Evolutionary conservation across 371 early-diverging fungal species (phyloP).

Genomic region (Dinochytrium kinnereticum): DNA sequence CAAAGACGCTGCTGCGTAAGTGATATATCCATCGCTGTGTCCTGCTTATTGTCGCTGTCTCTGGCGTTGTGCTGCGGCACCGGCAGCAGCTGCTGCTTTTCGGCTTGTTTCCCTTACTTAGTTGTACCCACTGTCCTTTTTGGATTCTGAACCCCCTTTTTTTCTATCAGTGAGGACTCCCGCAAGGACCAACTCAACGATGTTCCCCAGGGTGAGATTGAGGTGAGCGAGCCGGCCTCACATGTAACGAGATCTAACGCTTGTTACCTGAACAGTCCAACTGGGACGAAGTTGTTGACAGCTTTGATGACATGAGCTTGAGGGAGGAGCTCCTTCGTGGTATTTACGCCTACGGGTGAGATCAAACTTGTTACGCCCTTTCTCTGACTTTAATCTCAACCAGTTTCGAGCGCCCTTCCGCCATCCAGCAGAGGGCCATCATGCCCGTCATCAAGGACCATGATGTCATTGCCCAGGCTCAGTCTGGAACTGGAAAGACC

Average conservation of each 20-base stretch:
- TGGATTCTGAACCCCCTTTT: not conserved
- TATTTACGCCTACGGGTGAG: conserved; percentile 93
- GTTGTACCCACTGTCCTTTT: too few species aligned
- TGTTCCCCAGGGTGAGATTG: conserved; percentile 37
- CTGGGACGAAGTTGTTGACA: conserved; percentile 71
- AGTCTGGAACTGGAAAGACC: conserved; percentile 99
- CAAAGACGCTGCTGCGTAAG: conserved; percentile 19
- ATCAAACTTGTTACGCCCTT: not conserved
- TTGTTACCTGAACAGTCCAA: conserved; percentile 24
- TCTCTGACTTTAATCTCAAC: not conserved
- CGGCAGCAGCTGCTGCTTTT: too few species aligned
- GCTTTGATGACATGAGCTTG: conserved; percentile 91
- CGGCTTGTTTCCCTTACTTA: too few species aligned
- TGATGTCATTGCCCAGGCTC: conserved; percentile 98
- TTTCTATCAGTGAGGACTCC: not conserved
- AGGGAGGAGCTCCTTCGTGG: conserved; percentile 96
- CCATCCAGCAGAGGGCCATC: conserved; percentile 98
- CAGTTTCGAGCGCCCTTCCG: conserved; percentile 86
- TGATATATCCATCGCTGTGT: not conserved
- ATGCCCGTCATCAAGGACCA: conserved; percentile 89
- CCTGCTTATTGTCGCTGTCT: not conserved
- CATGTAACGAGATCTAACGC: too few species aligned
- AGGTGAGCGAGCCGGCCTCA: conserved; percentile 7
- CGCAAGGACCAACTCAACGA: conserved; percentile 24
- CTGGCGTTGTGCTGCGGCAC: not conserved